phyloP scores from a whole-genome alignment of 106 monocot species.

The Cymbidium sinense region DNA sequence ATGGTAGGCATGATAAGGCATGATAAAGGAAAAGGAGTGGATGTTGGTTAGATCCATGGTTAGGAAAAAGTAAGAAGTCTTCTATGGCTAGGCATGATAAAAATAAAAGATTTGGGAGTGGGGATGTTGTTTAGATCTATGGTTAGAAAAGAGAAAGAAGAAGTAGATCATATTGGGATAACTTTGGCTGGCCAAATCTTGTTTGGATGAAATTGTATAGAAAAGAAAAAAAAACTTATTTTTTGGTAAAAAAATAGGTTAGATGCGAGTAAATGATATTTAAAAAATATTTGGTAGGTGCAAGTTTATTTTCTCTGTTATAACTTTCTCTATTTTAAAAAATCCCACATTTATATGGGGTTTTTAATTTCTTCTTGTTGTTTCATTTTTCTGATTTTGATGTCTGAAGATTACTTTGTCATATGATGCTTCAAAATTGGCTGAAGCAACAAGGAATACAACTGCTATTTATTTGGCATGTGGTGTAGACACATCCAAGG shows the following conservation, averaged over 20 bases:
- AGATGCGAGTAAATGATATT: neutral
- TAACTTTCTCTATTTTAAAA: neutral
- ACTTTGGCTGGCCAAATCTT: neutral
- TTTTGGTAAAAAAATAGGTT: neutral
- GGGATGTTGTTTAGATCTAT: too few species aligned
- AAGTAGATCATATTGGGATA: neutral
- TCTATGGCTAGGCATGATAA: too few species aligned
- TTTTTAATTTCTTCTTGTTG: neutral
- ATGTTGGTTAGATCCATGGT: too few species aligned
- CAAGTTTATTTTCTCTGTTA: neutral
- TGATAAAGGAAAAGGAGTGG: too few species aligned
- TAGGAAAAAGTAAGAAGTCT: neutral
- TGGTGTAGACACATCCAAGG: constrained; percentile 90
- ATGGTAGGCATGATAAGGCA: too few species aligned
- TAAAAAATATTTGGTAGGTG: neutral
- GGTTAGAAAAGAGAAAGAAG: too few species aligned
- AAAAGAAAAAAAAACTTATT: too few species aligned
- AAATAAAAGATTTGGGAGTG: too few species aligned
- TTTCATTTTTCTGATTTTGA: constrained; percentile 7
- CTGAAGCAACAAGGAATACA: constrained; percentile 79
- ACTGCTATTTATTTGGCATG: constrained; percentile 96
- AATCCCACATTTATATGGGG: neutral
- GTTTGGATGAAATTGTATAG: neutral
- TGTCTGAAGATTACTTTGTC: constrained; percentile 73
- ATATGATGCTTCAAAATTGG: constrained; percentile 58